These are phyloP conservation scores for Paramecium primaurelia DNA, from an alignment of 73 alveolate genomes.

Conservation along the genomic window DNA sequence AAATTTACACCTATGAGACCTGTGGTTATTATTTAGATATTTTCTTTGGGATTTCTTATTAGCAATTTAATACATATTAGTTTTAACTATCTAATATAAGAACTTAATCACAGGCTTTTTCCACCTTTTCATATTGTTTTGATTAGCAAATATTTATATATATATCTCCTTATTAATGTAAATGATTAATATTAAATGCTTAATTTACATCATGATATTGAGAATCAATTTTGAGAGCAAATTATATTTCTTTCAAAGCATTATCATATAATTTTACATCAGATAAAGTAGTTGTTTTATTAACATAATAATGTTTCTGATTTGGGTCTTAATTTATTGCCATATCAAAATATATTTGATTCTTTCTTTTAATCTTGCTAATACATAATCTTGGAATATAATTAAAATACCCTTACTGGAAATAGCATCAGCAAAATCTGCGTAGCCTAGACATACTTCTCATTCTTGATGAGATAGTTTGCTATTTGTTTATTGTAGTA, in stretches of 20 bases:
- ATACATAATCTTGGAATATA: too few relatives aligned
- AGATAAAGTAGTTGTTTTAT: neutral
- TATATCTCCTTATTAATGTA: too few relatives aligned
- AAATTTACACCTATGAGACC: neutral
- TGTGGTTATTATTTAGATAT: neutral
- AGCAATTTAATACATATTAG: neutral
- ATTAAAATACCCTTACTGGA: too few relatives aligned
- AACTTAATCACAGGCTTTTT: neutral
- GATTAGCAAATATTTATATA: neutral
- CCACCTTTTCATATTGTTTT: neutral
- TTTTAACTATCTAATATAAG: neutral
- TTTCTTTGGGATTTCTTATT: neutral
- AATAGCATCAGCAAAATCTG: too few relatives aligned
- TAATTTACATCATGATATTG: too few relatives aligned
- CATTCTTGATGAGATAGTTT: too few relatives aligned
- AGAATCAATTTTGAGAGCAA: neutral
- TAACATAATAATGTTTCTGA: neutral
- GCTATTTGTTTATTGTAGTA: too few relatives aligned
- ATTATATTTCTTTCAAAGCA: neutral
- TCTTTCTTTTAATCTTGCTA: too few relatives aligned
- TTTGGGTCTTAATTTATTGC: neutral
- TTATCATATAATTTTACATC: neutral
- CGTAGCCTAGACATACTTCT: too few relatives aligned
- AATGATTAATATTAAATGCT: too few relatives aligned
- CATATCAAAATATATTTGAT: neutral